Base-by-base conservation (phyloP, 1,139 yeast genomes). In the Blastobotrys petasosporus region DNA sequence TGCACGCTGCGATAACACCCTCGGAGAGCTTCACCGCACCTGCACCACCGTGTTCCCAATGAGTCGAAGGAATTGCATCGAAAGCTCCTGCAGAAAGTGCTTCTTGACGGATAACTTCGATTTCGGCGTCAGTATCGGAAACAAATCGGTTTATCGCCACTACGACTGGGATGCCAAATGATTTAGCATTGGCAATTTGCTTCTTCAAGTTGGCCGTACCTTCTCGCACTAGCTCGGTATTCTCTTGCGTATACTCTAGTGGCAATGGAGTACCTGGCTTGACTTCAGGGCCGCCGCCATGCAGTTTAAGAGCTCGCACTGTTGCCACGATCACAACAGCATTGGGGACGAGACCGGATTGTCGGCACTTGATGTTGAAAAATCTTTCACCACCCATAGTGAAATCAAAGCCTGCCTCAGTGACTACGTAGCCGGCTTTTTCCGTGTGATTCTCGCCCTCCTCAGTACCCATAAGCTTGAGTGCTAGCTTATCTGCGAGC, bases 341-440 rank as follows among this genome's bases (percentile, higher is more conserved):
- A 64, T 92, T 96, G 35, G 98, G 98, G 17, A 76, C 75, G 54
- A 90, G 76, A 2, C 97, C 97, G 7, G 95, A 83, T 29, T 94
- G 79, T 65, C 98, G 81, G 71, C 97, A 88, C 73, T 92, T 92
- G 71, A 92, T 92, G 74, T 92, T 90, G 69, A 90, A 79, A 73
- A 92, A 92, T 66, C 97, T 79, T 72, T 92, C 98, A 64, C 97
- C 97, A 64, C 98, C 98, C 97, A 92, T 92, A 46, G 97, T 92
- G 76, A 92, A 90, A 68, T 92, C 98, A 73, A 92, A 92, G 51
- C 97, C 98, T 32, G 97, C 97, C 68, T 90, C 97, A 43, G 97
- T 90, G 48, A 90, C 90, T 51, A 90, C 97, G 63, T 82, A 90
- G 56, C 97, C 97, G 57, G 83, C 79, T 64, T 82, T 80, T 62